Evolutionary conservation across 2,329 filamentous ascomycete species (phyloP).

Genomic region (Aspergillus candidus): DNA sequence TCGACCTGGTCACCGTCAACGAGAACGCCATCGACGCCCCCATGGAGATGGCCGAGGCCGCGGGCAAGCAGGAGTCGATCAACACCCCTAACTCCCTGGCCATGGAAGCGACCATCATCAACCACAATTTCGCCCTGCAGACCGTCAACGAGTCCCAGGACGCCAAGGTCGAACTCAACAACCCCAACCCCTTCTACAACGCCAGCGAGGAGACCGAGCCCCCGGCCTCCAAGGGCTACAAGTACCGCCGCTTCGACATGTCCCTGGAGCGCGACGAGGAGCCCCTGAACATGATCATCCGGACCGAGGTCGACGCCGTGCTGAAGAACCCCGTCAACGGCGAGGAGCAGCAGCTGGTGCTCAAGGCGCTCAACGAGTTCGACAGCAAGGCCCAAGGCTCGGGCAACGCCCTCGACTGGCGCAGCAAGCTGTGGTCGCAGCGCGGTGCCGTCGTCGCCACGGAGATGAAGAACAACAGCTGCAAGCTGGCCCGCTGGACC

Average conservation of each 20-base stretch:
- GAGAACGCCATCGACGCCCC: slow-evolving; percentile 96
- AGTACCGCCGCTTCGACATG: slow-evolving; percentile 94
- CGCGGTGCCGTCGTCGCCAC: slow-evolving; percentile 96
- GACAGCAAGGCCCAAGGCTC: slow-evolving; percentile 96
- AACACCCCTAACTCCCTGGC: slow-evolving; percentile 92
- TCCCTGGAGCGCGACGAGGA: slow-evolving; percentile 87
- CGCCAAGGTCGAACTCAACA: slow-evolving; percentile 72
- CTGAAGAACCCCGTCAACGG: slow-evolving; percentile 90
- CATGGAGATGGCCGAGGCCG: slow-evolving; percentile 71
- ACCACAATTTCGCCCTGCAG: slow-evolving; percentile 98
- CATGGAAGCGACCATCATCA: slow-evolving; percentile 98
- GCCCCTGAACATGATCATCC: slow-evolving; percentile 84
- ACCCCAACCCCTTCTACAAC: slow-evolving; percentile 98
- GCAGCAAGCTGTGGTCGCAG: slow-evolving; percentile 87
- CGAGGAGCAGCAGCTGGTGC: slow-evolving; percentile 82
- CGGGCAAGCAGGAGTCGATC: slow-evolving; percentile 75
- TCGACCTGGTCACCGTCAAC: slow-evolving; percentile 98
- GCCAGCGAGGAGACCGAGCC: slow-evolving; percentile 86
- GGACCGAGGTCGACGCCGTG: slow-evolving; percentile 91
- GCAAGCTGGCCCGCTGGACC: slow-evolving; percentile 97
- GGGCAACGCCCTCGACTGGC: slow-evolving; percentile 93
- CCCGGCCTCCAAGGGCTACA: slow-evolving; percentile 93
- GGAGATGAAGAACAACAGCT: slow-evolving; percentile 99
- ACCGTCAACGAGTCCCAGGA: slow-evolving; percentile 77
- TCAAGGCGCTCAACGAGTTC: slow-evolving; percentile 98